Evolutionary conservation across 352 stramenopile genomes (phyloP), one percentile per base, ranked within the genome.

Genomic region (Pythium rhizo-oryzae): DNA sequence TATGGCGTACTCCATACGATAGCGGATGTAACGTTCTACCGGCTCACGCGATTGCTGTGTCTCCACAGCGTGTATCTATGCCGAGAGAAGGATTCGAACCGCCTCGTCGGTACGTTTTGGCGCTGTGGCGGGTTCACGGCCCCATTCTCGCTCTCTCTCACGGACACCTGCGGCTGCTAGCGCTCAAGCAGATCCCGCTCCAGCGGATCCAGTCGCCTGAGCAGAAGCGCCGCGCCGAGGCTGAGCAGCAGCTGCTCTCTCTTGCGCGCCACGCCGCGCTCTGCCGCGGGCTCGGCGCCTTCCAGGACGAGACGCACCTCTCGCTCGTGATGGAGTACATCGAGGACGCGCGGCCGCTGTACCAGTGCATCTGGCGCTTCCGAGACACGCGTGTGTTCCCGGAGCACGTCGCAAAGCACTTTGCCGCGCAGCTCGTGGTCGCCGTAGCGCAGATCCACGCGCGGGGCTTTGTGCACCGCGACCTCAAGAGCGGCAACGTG

Each of bases 401-500:
- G 0, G 85, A 93, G 70, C 35, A 37, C 15, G 66, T 93, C 0
- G 75, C 84, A 4, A 85, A 76, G 54, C 81, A 82, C 62, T 87
- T 91, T 60, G 78, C 84, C 3, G 84, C 76, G 11, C 87, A 95
- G 69, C 65, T 95, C 44, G 84, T 92, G 46, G 62, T 93, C 41
- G 85, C 82, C 41, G 37, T 95, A 1, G 56, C 69, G 44, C 72
- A 77, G 58, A 28, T 95, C 3, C 85, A 95, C 56, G 63, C 44
- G 8, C 30, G 59, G 28, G 78, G 81, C n/a, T 90, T 76, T 44
- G 69, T 92, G n/a, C 85, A 95, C 57, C 84, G 87, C 18, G 87
- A 95, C 33, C 62, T 95, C 16, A 95, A 95, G 65, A 95, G 82
- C 55, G 87, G 87, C 18, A 95, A 95, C 54, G 65, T 93, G 3